Conservation (phyloP, 2,329 filamentous ascomycete genomes). For the Fonsecaea nubica region DNA sequence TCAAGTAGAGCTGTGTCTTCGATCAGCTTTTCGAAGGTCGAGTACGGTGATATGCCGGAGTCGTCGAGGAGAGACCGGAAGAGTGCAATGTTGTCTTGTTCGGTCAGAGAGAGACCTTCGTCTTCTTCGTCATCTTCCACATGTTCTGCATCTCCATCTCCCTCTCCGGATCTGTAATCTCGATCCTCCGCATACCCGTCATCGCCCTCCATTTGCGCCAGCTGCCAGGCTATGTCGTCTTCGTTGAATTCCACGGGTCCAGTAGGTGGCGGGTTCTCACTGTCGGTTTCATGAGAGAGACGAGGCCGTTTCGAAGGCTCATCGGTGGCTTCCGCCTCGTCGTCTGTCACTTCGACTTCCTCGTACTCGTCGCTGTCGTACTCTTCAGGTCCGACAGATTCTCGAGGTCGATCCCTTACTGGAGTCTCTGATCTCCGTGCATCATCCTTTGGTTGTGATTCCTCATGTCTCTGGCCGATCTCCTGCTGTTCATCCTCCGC, state of each 20-base stretch:
- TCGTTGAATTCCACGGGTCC: conserved; percentile 81
- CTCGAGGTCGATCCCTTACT: conserved; percentile 22
- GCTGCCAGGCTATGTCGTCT: conserved; percentile 90
- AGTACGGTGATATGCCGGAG: conserved; percentile 81
- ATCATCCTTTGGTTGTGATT: conserved; percentile 38
- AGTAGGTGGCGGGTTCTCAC: conserved; percentile 50
- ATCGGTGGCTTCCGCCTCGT: conserved; percentile 58
- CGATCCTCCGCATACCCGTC: conserved; percentile 69
- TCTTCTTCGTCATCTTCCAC: conserved; percentile 71
- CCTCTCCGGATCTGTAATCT: conserved; percentile 52
- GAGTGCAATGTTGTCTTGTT: conserved; percentile 75
- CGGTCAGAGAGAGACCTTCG: conserved; percentile 71
- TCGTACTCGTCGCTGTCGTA: conserved; percentile 75
- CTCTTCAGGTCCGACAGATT: conserved; percentile 43
- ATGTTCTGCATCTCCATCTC: conserved; percentile 69
- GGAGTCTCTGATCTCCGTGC: conserved; percentile 33
- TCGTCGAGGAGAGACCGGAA: conserved; percentile 90
- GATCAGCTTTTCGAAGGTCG: conserved; percentile 87
- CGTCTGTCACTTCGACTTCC: conserved; percentile 74
- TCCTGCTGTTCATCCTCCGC: conserved; percentile 52
- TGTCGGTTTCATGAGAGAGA: conserved; percentile 56
- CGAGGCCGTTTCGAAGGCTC: conserved; percentile 57
- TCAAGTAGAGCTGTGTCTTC: conserved; percentile 82
- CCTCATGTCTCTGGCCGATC: conserved; percentile 7
- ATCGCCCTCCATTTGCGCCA: conserved; percentile 86